A percentile compares a stretch with the other conserved stretches of the same genome.
Evolutionary conservation across 176 grass and related monocot genomes (phyloP).

Genomic region (Musa troglodytarum): DNA sequence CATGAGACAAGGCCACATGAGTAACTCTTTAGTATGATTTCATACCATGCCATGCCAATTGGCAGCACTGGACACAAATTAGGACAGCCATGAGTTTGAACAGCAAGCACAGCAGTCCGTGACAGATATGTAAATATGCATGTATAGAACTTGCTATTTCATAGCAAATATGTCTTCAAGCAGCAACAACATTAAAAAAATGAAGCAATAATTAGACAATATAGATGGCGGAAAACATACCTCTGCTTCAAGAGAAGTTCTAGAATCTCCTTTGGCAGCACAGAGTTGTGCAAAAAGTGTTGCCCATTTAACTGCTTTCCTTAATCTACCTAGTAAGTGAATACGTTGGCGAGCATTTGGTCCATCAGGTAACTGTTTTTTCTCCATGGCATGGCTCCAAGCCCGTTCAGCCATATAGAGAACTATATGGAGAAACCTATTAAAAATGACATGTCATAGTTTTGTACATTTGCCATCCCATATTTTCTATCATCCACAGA

Average conservation of each 20-base stretch:
- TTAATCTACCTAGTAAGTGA: conserved; percentile 88
- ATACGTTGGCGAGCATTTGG: conserved; percentile 75
- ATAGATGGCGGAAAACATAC: conserved; percentile 25
- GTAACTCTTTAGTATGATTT: too few relatives aligned
- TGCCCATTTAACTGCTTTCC: conserved; percentile 95
- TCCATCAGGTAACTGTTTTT: conserved; percentile 70
- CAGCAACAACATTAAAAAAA: background rate
- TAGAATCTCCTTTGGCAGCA: conserved; percentile 86
- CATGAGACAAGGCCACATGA: background rate
- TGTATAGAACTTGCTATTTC: background rate
- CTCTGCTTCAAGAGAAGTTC: conserved; percentile 94
- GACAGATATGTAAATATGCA: background rate
- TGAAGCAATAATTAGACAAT: background rate
- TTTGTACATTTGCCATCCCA: background rate
- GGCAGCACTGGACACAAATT: too few relatives aligned
- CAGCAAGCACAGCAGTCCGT: background rate
- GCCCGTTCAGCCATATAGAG: conserved; percentile 95
- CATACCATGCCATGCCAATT: too few relatives aligned
- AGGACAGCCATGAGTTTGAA: too few relatives aligned
- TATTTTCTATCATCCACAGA: too few relatives aligned
- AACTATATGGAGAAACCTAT: conserved; percentile 80
- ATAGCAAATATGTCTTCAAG: background rate
- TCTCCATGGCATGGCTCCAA: conserved; percentile 99
- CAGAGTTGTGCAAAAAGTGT: conserved; percentile 74
- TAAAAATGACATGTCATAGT: background rate